Conservation (phyloP, 1,284 basidiomycete genomes). For the Vanrija sp. region DNA sequence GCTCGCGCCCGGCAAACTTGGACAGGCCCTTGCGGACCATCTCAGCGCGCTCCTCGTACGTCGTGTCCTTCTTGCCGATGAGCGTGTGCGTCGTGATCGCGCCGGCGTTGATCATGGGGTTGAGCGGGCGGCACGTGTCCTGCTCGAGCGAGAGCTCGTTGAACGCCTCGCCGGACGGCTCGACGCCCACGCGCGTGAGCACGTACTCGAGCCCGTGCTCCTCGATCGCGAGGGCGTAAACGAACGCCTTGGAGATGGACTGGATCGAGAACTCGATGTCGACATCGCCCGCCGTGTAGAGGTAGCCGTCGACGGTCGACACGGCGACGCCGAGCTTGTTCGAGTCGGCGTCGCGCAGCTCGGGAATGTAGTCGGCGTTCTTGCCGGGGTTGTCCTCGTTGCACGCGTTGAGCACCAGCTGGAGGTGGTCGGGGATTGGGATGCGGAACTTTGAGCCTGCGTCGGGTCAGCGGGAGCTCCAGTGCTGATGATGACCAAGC, state of each 20-base stretch:
- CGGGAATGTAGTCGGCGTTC: slow-evolving; percentile 16
- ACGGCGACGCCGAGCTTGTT: slow-evolving; percentile 3
- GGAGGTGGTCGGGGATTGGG: slow-evolving; percentile 6
- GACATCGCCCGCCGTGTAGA: slow-evolving; percentile 14
- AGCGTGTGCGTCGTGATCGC: slow-evolving; percentile 14
- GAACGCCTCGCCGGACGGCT: slow-evolving; percentile 19
- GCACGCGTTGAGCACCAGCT: background rate
- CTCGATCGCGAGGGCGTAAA: slow-evolving; percentile 18
- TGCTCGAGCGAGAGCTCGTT: slow-evolving; percentile 15
- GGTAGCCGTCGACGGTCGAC: slow-evolving; percentile 13
- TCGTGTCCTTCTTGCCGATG: background rate
- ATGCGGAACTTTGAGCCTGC: background rate
- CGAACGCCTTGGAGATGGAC: slow-evolving; percentile 20
- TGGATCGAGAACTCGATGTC: slow-evolving; percentile 16
- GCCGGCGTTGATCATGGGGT: slow-evolving; percentile 22
- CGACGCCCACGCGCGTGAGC: slow-evolving; percentile 7
- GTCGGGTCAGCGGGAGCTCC: too few relatives aligned
- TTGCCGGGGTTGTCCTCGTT: background rate
- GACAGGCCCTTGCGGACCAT: slow-evolving; percentile 9
- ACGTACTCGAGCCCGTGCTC: slow-evolving; percentile 9
- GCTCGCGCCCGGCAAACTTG: slow-evolving; percentile 14
- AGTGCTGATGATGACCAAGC: too few relatives aligned
- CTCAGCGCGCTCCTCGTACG: slow-evolving; percentile 8
- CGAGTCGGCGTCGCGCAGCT: slow-evolving; percentile 10
- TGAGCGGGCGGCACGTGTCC: slow-evolving; percentile 11